Evolutionary conservation across 768 basidiomycete species (phyloP), one percentile per base, ranked within the genome.

Genomic region (Xerocomus brunneocitrinus): DNA sequence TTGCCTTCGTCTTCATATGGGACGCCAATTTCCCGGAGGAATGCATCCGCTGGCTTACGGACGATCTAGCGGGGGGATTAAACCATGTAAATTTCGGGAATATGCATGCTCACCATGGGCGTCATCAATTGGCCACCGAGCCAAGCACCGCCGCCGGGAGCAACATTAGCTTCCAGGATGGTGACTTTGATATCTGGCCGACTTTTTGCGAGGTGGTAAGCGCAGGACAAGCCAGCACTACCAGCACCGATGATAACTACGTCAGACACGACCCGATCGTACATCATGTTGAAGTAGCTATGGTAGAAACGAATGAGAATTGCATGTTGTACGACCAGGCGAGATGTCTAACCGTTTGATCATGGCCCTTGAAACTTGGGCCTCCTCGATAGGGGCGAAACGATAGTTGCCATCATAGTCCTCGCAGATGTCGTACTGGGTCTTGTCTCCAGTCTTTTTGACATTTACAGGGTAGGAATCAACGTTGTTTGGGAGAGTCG

Each of bases 71-170:
- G 36, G 32, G 48, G 22, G 32, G 5, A 45, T 3, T 1, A 25
- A 22, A 30, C 28, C 14, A 12, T 4, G 25, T 6, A n/a, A 39
- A 5, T 24, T 34, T 22, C 3, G 9, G 7, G 5, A 19, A 48
- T n/a, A 10, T 16, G 8, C 12, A 16, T 24, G 58, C 64, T 50
- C 62, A 83, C 87, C 87, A 89, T 89, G 0, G 86, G 81, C 1
- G 81, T 82, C 88, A 89, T 88, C 50, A 89, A 72, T 68, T 89
- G 86, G 8, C 85, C 85, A 30, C 86, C 85, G 36, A 89, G 77
- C 87, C 87, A 89, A 12, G 85, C 87, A 32, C 86, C 84, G 50
- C 85, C 85, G 49, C 85, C 85, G 1, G 87, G 88, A 2, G 88
- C 83, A n/a, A 90, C 87, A 58, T 79, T 83, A 19, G 88, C 88